Conservation (phyloP, 1,284 basidiomycete species). For the Neolentinus lepideus region DNA sequence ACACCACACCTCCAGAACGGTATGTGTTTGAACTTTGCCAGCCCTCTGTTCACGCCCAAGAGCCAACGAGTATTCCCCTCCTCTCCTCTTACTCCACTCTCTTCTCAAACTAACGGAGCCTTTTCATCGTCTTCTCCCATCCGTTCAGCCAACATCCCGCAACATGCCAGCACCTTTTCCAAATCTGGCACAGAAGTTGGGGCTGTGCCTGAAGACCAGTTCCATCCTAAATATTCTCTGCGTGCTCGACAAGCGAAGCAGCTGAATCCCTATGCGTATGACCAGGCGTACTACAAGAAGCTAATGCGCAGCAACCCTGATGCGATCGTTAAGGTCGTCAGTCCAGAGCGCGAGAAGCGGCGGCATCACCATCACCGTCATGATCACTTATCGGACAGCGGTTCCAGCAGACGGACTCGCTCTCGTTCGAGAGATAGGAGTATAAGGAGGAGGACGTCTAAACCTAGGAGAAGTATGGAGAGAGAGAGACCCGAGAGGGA, state of each 20-base stretch:
- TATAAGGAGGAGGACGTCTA: not conserved
- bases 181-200: not conserved
- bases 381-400: slow-evolving; percentile 8
- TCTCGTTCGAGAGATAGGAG: not conserved
- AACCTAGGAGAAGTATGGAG: not conserved
- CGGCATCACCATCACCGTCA: slow-evolving; percentile 3
- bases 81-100: not conserved
- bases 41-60: not conserved
- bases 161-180: not conserved
- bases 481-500: not conserved
- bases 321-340: slow-evolving; percentile 43
- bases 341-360: slow-evolving; percentile 16
- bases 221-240: slow-evolving; percentile 36
- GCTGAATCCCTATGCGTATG: slow-evolving; percentile 46
- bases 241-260: slow-evolving; percentile 43
- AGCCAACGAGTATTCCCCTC: not conserved
- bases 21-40: not conserved
- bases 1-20: not conserved
- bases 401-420: not conserved
- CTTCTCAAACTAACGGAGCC: not conserved
- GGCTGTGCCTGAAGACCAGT: slow-evolving; percentile 13
- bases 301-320: slow-evolving; percentile 44
- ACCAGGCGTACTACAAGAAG: slow-evolving; percentile 38
- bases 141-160: not conserved
- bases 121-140: not conserved